These are phyloP conservation scores for Sordariomycetes sp. DNA, from an alignment of 2,329 filamentous ascomycete genomes.

Conservation along the genomic window DNA sequence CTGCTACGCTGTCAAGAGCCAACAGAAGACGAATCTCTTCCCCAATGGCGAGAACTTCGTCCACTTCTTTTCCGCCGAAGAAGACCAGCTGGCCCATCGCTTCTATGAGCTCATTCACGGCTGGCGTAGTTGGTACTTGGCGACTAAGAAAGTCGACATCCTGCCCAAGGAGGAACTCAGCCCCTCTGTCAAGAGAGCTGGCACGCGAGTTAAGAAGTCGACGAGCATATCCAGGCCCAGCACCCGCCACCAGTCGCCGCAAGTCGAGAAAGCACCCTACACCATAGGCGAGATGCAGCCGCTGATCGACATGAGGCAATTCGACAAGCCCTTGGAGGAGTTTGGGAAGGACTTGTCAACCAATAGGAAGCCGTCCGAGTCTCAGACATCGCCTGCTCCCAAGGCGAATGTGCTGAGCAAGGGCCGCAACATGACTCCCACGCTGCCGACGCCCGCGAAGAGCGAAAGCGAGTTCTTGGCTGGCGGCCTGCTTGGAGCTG, in stretches of 20 bases:
- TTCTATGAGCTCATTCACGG: constrained; percentile 66
- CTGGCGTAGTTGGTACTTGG: constrained; percentile 90
- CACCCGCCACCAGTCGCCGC: constrained; percentile 20
- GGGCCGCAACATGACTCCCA: constrained; percentile 6
- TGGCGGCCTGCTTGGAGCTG: constrained; percentile 40
- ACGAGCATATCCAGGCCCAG: constrained; percentile 8
- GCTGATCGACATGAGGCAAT: constrained; percentile 52
- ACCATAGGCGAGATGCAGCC: constrained; percentile 61
- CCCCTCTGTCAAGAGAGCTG: constrained; percentile 8
- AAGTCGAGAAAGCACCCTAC: constrained; percentile 38
- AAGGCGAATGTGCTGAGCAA: constrained; percentile 2
- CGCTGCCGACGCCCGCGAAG: constrained; percentile 14
- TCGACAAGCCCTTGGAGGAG: constrained; percentile 42
- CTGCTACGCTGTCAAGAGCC: constrained; percentile 85
- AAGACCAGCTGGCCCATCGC: constrained; percentile 52
- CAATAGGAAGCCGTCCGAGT: neutral
- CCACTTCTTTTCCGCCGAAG: constrained; percentile 82
- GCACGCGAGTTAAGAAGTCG: constrained; percentile 14
- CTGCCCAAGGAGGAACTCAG: constrained; percentile 17
- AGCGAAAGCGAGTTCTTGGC: constrained; percentile 37
- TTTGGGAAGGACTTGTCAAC: constrained; percentile 28
- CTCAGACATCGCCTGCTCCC: neutral
- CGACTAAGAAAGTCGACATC: constrained; percentile 53
- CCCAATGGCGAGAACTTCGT: constrained; percentile 76
- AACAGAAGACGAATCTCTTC: constrained; percentile 81